Evolutionary conservation across 2,329 filamentous ascomycete species (phyloP).

Genomic region (Pleurostoma richardsiae): DNA sequence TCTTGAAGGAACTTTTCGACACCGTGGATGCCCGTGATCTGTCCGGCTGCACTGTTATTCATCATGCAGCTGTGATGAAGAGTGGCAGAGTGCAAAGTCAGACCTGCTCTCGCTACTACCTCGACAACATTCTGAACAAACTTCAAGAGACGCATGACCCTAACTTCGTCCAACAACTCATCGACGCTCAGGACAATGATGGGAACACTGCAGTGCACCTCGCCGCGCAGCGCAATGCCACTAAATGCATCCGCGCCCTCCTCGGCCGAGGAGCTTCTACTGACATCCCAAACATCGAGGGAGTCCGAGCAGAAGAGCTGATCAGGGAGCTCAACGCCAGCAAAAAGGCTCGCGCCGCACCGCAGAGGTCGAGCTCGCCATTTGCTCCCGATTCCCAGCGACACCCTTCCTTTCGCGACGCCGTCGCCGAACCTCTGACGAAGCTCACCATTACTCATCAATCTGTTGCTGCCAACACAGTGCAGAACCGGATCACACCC

Average conservation of each 20-base stretch:
- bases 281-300: constrained; percentile 75
- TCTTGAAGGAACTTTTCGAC: constrained; percentile 77
- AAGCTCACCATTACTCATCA: constrained; percentile 40
- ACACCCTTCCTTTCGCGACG: constrained; percentile 48
- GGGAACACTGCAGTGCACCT: constrained; percentile 82
- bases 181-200: constrained; percentile 78
- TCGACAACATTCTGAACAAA: constrained; percentile 85
- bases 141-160: constrained; percentile 73
- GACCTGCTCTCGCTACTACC: constrained; percentile 85
- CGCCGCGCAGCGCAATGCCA: constrained; percentile 75
- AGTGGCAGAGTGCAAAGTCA: constrained; percentile 77
- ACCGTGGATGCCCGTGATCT: constrained; percentile 78
- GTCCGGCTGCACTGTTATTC: constrained; percentile 82
- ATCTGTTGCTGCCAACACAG: constrained; percentile 62
- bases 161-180: constrained; percentile 68
- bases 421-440: constrained; percentile 34
- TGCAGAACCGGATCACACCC: constrained; percentile 64
- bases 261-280: constrained; percentile 76
- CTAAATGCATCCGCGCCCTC: constrained; percentile 81
- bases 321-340: constrained; percentile 71
- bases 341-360: constrained; percentile 59
- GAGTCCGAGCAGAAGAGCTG: constrained; percentile 78
- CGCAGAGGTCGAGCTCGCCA: constrained; percentile 71
- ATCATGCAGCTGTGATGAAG: constrained; percentile 88
- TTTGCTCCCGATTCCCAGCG: constrained; percentile 59